These are phyloP conservation scores for Amphibolis antarctica DNA, from an alignment of 106 monocot genomes.

Conservation along the genomic window DNA sequence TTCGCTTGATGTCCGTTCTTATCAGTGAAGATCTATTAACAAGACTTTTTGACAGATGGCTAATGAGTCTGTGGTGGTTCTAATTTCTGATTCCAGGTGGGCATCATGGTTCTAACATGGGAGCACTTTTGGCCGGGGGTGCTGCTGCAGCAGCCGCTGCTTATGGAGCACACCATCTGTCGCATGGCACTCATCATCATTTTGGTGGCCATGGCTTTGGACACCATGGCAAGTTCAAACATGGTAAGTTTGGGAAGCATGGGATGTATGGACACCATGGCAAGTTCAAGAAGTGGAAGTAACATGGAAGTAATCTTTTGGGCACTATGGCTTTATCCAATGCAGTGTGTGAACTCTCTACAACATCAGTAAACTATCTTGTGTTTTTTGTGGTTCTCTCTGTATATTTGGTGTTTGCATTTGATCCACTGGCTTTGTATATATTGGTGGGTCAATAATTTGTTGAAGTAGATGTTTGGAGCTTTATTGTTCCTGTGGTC, in stretches of 20 bases:
- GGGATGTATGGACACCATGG: conserved; percentile 12
- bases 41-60: not conserved
- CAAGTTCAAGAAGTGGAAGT: conserved; percentile 20
- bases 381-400: too few relatives aligned
- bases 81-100: not conserved
- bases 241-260: conserved; percentile 19
- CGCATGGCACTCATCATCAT: conserved; percentile 18
- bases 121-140: conserved; percentile 52
- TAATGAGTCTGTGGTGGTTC: not conserved
- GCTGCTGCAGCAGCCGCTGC: conserved; percentile 58
- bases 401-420: too few relatives aligned
- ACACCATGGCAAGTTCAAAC: conserved; percentile 32
- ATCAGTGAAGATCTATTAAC: not conserved
- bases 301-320: not conserved
- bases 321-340: too few relatives aligned
- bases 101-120: conserved; percentile 43
- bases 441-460: too few relatives aligned
- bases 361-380: too few relatives aligned
- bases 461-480: too few relatives aligned
- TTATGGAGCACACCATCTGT: conserved; percentile 44
- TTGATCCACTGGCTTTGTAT: too few relatives aligned
- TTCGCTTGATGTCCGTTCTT: too few relatives aligned
- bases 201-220: conserved; percentile 1
- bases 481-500: too few relatives aligned
- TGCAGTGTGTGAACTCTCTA: too few relatives aligned